phyloP scores from a whole-genome alignment of 371 early-diverging fungal species.

The Mortierella sp. region DNA sequence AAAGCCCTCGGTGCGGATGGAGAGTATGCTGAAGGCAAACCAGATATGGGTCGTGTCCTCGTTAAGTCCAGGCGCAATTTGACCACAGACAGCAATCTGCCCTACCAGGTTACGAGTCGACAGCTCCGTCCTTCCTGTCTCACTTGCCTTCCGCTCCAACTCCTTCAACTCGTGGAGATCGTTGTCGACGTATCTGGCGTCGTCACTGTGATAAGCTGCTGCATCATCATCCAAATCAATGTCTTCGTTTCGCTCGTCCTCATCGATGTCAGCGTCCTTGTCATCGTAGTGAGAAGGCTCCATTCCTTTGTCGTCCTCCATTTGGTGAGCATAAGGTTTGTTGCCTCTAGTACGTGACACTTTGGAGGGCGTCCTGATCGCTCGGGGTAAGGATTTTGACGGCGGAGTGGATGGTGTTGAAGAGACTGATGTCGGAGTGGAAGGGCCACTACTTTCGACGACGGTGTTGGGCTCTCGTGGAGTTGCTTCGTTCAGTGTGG shows the following conservation, averaged over 20 bases:
- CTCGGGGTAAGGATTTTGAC: background rate
- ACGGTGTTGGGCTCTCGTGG: slow-evolving; percentile 13
- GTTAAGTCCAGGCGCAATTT: slow-evolving; percentile 29
- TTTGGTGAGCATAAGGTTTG: background rate
- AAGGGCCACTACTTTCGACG: slow-evolving; percentile 17
- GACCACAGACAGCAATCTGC: slow-evolving; percentile 33
- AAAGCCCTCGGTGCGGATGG: slow-evolving; percentile 40
- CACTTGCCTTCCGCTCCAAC: slow-evolving; percentile 11
- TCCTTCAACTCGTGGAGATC: slow-evolving; percentile 28
- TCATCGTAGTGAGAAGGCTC: background rate
- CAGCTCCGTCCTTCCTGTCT: slow-evolving; percentile 18
- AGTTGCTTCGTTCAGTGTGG: background rate
- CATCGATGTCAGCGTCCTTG: background rate
- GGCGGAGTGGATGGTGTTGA: background rate
- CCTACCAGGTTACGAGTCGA: slow-evolving; percentile 44
- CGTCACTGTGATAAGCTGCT: slow-evolving; percentile 21
- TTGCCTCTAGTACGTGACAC: background rate
- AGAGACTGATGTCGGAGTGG: background rate
- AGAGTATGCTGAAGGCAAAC: slow-evolving; percentile 39
- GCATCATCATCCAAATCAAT: slow-evolving; percentile 18
- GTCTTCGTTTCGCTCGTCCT: slow-evolving; percentile 8
- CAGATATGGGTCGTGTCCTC: slow-evolving; percentile 27
- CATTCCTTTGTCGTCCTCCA: background rate
- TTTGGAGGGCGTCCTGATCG: background rate
- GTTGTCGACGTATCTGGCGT: slow-evolving; percentile 27